These are phyloP conservation scores for Castanea mollissima DNA, from an alignment of 306 rosid species.

Conservation along the genomic window DNA sequence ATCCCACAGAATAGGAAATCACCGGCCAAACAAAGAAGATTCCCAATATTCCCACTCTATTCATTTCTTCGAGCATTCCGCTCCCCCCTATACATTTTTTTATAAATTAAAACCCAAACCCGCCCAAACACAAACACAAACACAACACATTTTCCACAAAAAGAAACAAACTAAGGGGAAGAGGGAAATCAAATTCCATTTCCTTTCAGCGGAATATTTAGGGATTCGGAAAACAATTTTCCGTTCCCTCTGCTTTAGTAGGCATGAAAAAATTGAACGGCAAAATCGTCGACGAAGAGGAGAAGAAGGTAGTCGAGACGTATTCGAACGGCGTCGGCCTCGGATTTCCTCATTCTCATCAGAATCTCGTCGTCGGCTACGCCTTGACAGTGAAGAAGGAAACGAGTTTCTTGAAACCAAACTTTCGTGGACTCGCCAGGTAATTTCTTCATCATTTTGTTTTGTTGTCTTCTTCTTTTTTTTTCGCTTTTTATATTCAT, in stretches of 20 bases:
- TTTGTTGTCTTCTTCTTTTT: neutral
- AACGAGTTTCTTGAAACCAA: neutral
- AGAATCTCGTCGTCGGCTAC: conserved; percentile 4
- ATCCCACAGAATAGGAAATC: no score
- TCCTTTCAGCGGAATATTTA: neutral
- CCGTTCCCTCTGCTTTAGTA: neutral
- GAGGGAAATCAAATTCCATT: neutral
- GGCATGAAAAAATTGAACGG: conserved; percentile 9
- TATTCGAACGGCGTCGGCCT: neutral
- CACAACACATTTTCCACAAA: no score
- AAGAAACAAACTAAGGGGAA: no score
- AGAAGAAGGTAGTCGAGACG: neutral
- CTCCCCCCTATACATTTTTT: no score
- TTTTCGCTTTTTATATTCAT: no score
- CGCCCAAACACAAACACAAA: no score
- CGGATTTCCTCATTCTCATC: neutral
- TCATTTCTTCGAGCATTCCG: no score
- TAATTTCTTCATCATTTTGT: neutral
- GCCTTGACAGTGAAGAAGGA: conserved; percentile 8
- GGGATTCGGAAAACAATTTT: neutral
- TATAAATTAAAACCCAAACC: no score
- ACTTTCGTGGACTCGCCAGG: neutral
- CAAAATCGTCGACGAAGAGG: neutral
- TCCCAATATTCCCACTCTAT: no score
- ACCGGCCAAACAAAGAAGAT: no score